These are phyloP conservation scores for Cyanidiococcus yangmingshanensis DNA, from an alignment of 23 red algal genomes.

Conservation along the genomic window DNA sequence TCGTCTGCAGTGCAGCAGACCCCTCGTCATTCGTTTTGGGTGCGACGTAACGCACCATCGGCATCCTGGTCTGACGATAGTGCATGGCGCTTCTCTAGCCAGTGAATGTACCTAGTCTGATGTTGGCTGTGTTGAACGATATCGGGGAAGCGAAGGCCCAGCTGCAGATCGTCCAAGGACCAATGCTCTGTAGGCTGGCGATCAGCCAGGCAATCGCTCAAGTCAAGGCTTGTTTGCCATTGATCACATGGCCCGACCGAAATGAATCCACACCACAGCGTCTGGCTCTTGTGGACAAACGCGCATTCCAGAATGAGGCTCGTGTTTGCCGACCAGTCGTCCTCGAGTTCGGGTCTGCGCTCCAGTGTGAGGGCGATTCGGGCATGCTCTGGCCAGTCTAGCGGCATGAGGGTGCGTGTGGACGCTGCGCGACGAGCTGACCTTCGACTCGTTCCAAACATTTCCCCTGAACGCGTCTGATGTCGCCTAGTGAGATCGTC, in stretches of 20 bases:
- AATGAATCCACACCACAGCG: neutral
- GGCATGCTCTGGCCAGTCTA: neutral
- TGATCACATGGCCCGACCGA: neutral
- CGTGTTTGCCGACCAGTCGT: neutral
- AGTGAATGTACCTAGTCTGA: neutral
- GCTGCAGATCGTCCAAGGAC: neutral
- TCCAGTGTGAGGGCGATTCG: neutral
- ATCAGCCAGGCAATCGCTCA: neutral
- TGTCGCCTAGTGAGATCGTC: neutral
- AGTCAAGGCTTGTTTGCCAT: neutral
- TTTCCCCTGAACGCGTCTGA: neutral
- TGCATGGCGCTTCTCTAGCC: neutral
- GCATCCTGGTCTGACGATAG: neutral
- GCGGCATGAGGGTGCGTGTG: too few species aligned
- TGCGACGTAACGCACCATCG: neutral
- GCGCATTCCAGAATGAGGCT: neutral
- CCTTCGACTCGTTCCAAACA: too few species aligned
- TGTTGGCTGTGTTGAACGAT: neutral
- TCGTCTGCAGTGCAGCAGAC: too few species aligned
- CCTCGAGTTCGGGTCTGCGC: neutral
- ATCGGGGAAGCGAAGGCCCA: conserved; percentile 1
- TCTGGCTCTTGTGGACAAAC: neutral
- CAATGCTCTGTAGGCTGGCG: neutral
- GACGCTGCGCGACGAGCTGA: too few species aligned
- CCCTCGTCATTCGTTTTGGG: too few species aligned